phyloP scores from a whole-genome alignment of 2,329 filamentous ascomycete species.

The Colletotrichum karsti region DNA sequence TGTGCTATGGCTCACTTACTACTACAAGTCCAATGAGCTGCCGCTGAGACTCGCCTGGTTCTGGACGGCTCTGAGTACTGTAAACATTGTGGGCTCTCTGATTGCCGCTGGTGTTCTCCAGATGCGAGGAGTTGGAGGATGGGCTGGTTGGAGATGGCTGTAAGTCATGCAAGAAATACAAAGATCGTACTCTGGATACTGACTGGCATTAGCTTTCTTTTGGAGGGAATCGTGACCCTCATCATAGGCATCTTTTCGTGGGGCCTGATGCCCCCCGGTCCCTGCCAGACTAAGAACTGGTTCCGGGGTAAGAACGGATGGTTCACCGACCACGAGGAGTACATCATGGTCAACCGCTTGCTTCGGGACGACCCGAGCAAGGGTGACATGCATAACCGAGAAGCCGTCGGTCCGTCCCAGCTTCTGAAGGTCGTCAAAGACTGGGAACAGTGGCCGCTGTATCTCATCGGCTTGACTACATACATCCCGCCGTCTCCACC shows the following conservation, averaged over 20 bases:
- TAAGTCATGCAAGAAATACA: neutral
- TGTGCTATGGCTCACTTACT: constrained; percentile 42
- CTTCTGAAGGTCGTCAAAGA: constrained; percentile 64
- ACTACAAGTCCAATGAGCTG: constrained; percentile 41
- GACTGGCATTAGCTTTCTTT: constrained; percentile 47
- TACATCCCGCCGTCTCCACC: constrained; percentile 53
- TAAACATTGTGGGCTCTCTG: constrained; percentile 49
- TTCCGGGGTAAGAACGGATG: constrained; percentile 67
- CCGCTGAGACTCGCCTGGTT: constrained; percentile 39
- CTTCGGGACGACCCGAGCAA: constrained; percentile 69
- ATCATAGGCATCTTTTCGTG: constrained; percentile 52
- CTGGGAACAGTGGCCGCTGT: constrained; percentile 69
- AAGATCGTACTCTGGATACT: neutral
- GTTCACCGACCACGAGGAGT: constrained; percentile 69
- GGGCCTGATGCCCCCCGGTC: constrained; percentile 54
- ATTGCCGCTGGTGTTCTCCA: constrained; percentile 50
- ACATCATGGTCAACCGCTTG: constrained; percentile 69
- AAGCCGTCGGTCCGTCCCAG: constrained; percentile 52
- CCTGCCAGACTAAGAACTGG: constrained; percentile 61
- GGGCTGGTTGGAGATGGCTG: constrained; percentile 53
- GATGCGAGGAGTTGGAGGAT: constrained; percentile 45
- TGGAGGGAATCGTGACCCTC: constrained; percentile 57
- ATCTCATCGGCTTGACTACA: constrained; percentile 58
- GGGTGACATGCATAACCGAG: constrained; percentile 66
- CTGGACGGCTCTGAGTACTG: constrained; percentile 37